phyloP scores from a whole-genome alignment of 2,329 filamentous ascomycete species.

The Xylaria sp. region DNA sequence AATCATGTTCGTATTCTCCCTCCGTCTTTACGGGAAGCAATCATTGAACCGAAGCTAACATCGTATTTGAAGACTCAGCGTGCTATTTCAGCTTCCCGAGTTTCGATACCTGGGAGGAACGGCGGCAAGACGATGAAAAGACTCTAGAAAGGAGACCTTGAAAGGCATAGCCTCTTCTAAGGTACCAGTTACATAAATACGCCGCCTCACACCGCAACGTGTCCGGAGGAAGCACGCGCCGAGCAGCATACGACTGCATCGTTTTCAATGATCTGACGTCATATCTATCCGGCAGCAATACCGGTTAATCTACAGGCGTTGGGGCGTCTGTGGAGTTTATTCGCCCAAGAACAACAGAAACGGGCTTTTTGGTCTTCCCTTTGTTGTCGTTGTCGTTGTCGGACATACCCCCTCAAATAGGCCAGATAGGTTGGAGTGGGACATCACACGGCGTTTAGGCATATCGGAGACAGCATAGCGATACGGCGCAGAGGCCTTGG shows the following conservation, averaged over 20 bases:
- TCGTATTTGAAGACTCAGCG: conserved; percentile 51
- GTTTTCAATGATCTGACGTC: conserved; percentile 27
- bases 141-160: conserved; percentile 38
- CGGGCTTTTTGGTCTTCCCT: conserved; percentile 20
- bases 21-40: not conserved
- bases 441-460: conserved; percentile 35
- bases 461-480: conserved; percentile 33
- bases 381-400: conserved; percentile 22
- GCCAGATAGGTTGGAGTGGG: conserved; percentile 23
- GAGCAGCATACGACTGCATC: conserved; percentile 17
- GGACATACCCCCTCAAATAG: conserved; percentile 34
- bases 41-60: conserved; percentile 33
- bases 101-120: conserved; percentile 73
- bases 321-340: conserved; percentile 24
- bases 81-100: conserved; percentile 79
- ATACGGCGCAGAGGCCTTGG: conserved; percentile 26
- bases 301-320: conserved; percentile 31
- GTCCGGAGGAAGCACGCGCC: conserved; percentile 4
- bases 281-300: conserved; percentile 21
- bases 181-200: not conserved
- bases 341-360: conserved; percentile 14
- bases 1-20: conserved; percentile 41
- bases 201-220: not conserved
- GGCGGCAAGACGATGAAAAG: conserved; percentile 54
- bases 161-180: conserved; percentile 12